Evolutionary conservation across 305 asterid species (phyloP), one percentile per base, ranked within the genome.

Genomic region (Euphrasia arctica): DNA sequence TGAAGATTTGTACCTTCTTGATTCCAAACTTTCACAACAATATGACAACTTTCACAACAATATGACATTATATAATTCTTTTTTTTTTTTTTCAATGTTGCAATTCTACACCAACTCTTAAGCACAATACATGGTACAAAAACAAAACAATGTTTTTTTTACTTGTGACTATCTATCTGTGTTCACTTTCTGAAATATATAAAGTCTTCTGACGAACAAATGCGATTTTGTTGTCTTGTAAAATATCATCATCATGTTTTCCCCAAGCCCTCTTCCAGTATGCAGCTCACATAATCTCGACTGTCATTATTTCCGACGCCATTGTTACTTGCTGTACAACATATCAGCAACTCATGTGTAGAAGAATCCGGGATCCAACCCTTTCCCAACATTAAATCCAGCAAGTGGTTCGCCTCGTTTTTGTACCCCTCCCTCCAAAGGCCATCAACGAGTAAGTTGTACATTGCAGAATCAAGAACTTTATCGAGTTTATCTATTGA

Each of bases 361-460:
- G 76, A 59, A 58, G 83, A 73, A 72, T 80, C 81, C 2, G 96
- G 97, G 49, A 88, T 81, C 87, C 93, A 86, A 32, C 95, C 97
- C 74, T 80, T 85, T n/a, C 75, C 98, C 83, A 89, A 70, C 89
- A 91, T 87, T 47, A 66, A 56, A 60, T 89, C 97, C 78, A 89
- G 62, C 60, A 87, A 62, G 39, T 45, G 62, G 36, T 77, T 54
- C 22, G 97, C 89, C 78, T 77, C 84, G 41, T 13, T 68, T 80
- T 64, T 73, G 68, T 79, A 75, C 51, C 95, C 97, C 78, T 84
- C 95, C 69, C 79, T 80, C 87, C 91, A 85, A 18, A 91, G 84
- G 65, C 80, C 75, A 29, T 73, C 64, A 25, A 89, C 73, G 71
- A 91, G 85, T 73, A 79, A 51, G 69, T 71, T 85, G 69, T 75